Percentiles rank a stretch among this genome's conserved stretches.
Conservation (phyloP, 2,329 filamentous ascomycete species). For the Herpotrichia juniperi region DNA sequence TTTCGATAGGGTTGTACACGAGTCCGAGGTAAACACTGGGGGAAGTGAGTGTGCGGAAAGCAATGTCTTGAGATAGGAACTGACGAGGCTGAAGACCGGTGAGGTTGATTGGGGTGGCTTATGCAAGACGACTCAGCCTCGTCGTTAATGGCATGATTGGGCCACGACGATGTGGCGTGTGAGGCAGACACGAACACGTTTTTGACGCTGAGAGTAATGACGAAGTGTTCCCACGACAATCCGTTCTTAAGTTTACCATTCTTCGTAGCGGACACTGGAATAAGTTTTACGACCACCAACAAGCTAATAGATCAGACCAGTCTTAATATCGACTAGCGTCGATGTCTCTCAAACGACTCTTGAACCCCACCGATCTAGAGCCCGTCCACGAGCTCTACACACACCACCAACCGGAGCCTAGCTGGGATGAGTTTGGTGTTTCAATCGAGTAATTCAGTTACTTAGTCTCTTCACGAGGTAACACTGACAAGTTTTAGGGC, state of each 20-base stretch:
- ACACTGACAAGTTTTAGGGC: constrained; percentile 8
- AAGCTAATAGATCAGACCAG: not conserved
- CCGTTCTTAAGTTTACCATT: too few relatives aligned
- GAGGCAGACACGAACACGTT: constrained; percentile 9
- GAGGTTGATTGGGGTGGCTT: constrained; percentile 5
- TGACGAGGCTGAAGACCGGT: constrained; percentile 9
- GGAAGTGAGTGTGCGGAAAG: not conserved
- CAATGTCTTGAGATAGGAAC: not conserved
- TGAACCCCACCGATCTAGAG: constrained; percentile 21
- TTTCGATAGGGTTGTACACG: too few relatives aligned
- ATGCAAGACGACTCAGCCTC: constrained; percentile 11
- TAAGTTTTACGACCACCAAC: too few relatives aligned
- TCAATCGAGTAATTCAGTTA: constrained; percentile 16
- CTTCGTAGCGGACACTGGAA: too few relatives aligned
- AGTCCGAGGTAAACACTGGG: not conserved
- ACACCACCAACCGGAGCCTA: constrained; percentile 6
- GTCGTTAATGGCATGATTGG: constrained; percentile 9
- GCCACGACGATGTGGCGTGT: not conserved
- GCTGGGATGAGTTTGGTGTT: constrained; percentile 13
- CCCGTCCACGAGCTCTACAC: constrained; percentile 6
- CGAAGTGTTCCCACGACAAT: too few relatives aligned
- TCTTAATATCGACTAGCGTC: not conserved
- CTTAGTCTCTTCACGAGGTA: not conserved
- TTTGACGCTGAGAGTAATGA: not conserved
- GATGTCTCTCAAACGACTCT: constrained; percentile 31